Evolutionary conservation across 352 stramenopile species (phyloP).

Genomic region (Phytopythium cucurbitacearum): DNA sequence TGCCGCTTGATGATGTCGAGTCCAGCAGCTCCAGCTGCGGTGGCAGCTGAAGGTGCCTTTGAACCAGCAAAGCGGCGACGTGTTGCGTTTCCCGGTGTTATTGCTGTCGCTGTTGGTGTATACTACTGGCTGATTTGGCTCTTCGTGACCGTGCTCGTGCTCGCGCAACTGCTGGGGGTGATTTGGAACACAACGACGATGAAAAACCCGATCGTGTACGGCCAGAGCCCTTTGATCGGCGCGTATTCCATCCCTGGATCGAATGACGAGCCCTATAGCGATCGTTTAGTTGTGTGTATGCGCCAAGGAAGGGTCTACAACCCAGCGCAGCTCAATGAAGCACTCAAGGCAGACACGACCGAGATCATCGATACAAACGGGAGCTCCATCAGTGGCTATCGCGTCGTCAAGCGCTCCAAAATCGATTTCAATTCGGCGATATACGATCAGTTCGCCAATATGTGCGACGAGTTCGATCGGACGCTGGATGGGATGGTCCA

Average conservation of each 20-base stretch:
- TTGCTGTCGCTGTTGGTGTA: not conserved
- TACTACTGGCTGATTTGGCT: slow-evolving; percentile 4
- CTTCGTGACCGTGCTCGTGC: not conserved
- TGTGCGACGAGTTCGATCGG: slow-evolving; percentile 2
- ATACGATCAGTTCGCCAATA: not conserved
- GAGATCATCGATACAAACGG: slow-evolving; percentile 1
- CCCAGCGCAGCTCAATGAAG: slow-evolving; percentile 1
- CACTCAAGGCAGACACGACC: not conserved
- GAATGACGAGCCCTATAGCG: slow-evolving; percentile 15
- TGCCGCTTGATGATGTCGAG: no score
- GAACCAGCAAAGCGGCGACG: not conserved
- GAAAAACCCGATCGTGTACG: not conserved
- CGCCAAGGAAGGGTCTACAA: slow-evolving; percentile 6
- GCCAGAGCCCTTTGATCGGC: not conserved
- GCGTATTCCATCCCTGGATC: not conserved
- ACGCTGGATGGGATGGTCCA: not conserved
- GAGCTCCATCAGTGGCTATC: not conserved
- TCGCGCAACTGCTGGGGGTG: slow-evolving; percentile 4
- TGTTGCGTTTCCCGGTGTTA: not conserved
- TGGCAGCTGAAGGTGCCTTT: not conserved
- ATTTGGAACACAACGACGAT: slow-evolving; percentile 1
- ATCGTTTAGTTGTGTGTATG: slow-evolving; percentile 13
- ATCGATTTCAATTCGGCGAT: not conserved
- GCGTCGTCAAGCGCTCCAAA: not conserved
- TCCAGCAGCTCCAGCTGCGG: no score